Evolutionary conservation across 202 grass and related monocot species (phyloP).

Genomic region (Carex sylvatica): DNA sequence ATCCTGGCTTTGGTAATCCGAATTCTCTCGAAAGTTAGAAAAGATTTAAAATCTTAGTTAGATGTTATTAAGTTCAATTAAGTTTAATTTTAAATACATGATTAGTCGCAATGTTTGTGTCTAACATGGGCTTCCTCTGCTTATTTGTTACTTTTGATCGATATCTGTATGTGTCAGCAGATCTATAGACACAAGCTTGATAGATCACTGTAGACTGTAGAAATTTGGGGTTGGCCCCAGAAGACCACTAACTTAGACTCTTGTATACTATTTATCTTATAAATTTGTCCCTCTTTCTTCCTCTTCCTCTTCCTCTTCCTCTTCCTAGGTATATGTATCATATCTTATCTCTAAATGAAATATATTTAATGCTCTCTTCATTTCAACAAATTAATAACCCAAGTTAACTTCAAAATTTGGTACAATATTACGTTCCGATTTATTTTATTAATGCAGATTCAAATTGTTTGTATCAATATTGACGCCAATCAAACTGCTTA

Average conservation of each 20-base stretch:
- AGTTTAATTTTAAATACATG: neutral
- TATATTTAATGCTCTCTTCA: neutral
- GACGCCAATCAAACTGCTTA: no score
- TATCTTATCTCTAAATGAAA: slow-evolving; percentile 28
- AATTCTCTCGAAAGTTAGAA: no score
- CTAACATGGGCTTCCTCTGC: slow-evolving; percentile 14
- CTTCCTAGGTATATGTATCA: slow-evolving; percentile 39
- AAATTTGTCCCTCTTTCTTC: slow-evolving; percentile 26
- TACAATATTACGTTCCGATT: no score
- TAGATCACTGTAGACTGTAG: slow-evolving; percentile 33
- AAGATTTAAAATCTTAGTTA: no score
- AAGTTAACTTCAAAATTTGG: no score
- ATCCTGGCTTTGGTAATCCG: no score
- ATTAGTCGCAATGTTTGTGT: slow-evolving; percentile 29
- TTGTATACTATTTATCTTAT: slow-evolving; percentile 30
- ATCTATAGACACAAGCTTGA: slow-evolving; percentile 45
- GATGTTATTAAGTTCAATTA: neutral
- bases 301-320: no score
- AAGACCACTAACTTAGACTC: slow-evolving; percentile 57
- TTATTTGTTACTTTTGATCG: slow-evolving; percentile 26
- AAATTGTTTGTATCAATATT: no score
- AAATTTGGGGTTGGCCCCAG: slow-evolving; percentile 35
- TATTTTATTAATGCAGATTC: no score
- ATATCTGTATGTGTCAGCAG: slow-evolving; percentile 36
- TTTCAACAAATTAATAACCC: neutral